Evolutionary conservation across 192 early-diverging fungal species (phyloP), one percentile per base, ranked within the genome.

Genomic region (Ramicandelaber brevisporus): DNA sequence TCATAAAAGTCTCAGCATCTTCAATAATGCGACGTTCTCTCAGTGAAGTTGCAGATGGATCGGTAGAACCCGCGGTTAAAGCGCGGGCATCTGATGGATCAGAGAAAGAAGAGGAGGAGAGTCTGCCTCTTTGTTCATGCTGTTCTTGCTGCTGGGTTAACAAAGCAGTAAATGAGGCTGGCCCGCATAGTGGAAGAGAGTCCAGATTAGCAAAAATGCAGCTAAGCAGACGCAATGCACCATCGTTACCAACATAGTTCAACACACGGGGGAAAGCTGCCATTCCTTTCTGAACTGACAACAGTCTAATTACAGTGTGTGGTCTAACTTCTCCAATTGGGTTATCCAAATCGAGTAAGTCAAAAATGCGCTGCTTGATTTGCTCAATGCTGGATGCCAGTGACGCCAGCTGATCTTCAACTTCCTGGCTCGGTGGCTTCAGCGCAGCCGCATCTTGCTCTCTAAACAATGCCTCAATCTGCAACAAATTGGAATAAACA

Each of bases 251-350:
- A 30, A 87, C 47, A 26, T 78, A 71, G 23, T 75, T 65, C 17
- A 80, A 60, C 3, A 81, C 61, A 8, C 92, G 73, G 7, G 83
- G 73, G 20, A 89, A 57, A n/a, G 82, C 50, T 26, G 73, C 70
- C 38, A 82, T 85, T 17, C 88, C 92, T 53, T 98, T 98, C 20
- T 69, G 46, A 36, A 70, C 66, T 14, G 73, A 70, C 30, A 98
- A 48, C 41, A 90, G 64, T 4, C 65, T 68, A 6, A 77, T 69
- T 30, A 95, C 70, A n/a, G 87, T 77, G 41, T 93, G 87, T n/a
- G 69, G 68, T 21, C 67, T 59, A 6, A 52, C 60, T 34, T 45
- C 48, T 9, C 36, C 37, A 20, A 55, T 49, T 3, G 52, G 48
- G 44, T 54, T 51, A 14, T 38, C 31, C 5, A 52, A 47, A 26